phyloP scores from a whole-genome alignment of 306 rosid species.

The Vigna reflexopilosa region DNA sequence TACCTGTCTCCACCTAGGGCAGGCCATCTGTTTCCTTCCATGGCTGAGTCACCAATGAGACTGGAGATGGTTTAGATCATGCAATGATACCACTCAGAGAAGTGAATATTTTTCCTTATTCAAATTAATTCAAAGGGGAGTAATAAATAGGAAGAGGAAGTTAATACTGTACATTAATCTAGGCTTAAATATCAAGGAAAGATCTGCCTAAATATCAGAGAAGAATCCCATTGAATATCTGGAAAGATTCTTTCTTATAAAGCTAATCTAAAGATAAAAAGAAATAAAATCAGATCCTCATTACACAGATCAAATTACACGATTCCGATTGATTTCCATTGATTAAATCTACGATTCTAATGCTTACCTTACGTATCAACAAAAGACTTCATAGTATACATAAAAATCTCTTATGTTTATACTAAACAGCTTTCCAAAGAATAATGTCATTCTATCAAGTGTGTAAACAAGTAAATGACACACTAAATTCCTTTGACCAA shows the following conservation, averaged over 20 bases:
- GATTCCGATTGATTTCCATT: background rate
- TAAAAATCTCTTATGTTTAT: conserved; percentile 13
- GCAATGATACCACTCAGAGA: background rate
- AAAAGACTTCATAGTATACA: conserved; percentile 20
- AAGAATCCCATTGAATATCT: too few relatives aligned
- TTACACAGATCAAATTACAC: background rate
- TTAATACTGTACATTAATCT: too few relatives aligned
- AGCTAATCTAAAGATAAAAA: too few relatives aligned
- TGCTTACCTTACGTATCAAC: background rate
- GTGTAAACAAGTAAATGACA: conserved; percentile 25
- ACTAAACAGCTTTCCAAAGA: conserved; percentile 19
- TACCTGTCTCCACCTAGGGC: background rate
- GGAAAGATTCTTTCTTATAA: too few relatives aligned
- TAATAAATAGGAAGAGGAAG: background rate
- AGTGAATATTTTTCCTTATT: background rate
- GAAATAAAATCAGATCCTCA: too few relatives aligned
- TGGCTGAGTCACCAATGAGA: background rate
- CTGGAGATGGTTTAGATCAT: background rate
- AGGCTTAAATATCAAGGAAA: background rate
- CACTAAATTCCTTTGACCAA: conserved; percentile 13
- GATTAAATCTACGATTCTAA: background rate
- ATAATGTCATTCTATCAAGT: conserved; percentile 3
- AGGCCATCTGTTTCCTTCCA: background rate
- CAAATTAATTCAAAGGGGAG: background rate
- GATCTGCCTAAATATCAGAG: too few relatives aligned